Evolutionary conservation across 345 rosid genomes (phyloP), one percentile per base, ranked within the genome.

Genomic region (Brassica cretica): DNA sequence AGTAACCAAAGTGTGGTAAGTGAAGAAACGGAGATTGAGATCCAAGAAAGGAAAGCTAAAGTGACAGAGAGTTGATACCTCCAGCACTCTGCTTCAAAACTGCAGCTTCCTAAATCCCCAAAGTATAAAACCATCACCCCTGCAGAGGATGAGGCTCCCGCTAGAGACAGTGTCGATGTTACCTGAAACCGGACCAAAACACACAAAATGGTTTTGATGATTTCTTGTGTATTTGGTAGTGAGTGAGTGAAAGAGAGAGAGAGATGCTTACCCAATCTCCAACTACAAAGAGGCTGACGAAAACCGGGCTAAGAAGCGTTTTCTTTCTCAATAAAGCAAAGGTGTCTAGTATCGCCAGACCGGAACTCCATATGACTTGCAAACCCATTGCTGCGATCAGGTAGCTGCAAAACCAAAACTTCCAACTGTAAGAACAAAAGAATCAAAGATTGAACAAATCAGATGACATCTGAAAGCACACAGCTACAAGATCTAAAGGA

Each of bases 351-450:
- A 76, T 30, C 3, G 92, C 93, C 15, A 94, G 96, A 53, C 92
- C 89, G 8, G 80, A 86, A 88, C 97, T 90, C 98, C 98, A 94
- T 69, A 88, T 74, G 6, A 87, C 65, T 87, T 92, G 96, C 77
- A 93, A 79, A 77, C 96, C 92, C 98, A 94, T 94, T 59, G 96
- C 89, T 77, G 97, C 94, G 61, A 92, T 86, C 70, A 92, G 81
- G 73, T 84, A 92, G 86, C 98, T 94, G 87, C 83, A 85, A 68
- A 33, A 7, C 77, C 60, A 68, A 44, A 68, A 68, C 41, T 5
- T 66, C 2, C 5, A 44, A 0, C 16, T 61, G 32, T 78, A 5
- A 64, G 77, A 44, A 29, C 56, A 66, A 19, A 12, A n/a, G 29
- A 53, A 65, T 6, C 55, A 71, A 46, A 66, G 53, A 72, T 66